phyloP scores from a whole-genome alignment of 2,329 filamentous ascomycete genomes.

The Pyricularia sp. region DNA sequence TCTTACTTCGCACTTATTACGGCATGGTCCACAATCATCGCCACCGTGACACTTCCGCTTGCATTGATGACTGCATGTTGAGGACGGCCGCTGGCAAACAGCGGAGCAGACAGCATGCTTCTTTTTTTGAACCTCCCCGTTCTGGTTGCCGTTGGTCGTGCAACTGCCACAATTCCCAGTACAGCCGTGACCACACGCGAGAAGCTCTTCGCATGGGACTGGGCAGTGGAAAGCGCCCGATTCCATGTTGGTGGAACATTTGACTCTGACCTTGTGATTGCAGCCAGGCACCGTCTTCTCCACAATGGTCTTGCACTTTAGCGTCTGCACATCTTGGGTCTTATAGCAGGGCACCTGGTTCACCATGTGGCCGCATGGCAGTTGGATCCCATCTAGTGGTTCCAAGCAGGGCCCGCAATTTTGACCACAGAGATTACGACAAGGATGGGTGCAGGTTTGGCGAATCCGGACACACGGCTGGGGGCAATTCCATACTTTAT shows the following conservation, averaged over 20 bases:
- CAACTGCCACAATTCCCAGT: constrained; percentile 35
- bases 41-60: constrained; percentile 35
- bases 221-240: constrained; percentile 30
- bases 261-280: constrained; percentile 34
- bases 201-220: constrained; percentile 27
- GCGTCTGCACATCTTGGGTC: constrained; percentile 26
- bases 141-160: constrained; percentile 18
- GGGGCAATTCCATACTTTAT: constrained; percentile 30
- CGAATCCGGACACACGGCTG: constrained; percentile 29
- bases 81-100: constrained; percentile 35
- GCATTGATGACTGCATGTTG: constrained; percentile 45
- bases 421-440: constrained; percentile 29
- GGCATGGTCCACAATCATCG: constrained; percentile 32
- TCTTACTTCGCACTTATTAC: constrained; percentile 40
- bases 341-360: constrained; percentile 22
- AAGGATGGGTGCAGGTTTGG: constrained; percentile 30
- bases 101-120: constrained; percentile 35
- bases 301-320: constrained; percentile 36
- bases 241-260: constrained; percentile 35
- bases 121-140: constrained; percentile 12
- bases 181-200: constrained; percentile 49
- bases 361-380: constrained; percentile 29
- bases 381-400: constrained; percentile 14
- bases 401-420: constrained; percentile 25
- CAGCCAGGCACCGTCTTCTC: constrained; percentile 39